Evolutionary conservation across 371 early-diverging fungal species (phyloP).

Genomic region (Mucor mucedo): DNA sequence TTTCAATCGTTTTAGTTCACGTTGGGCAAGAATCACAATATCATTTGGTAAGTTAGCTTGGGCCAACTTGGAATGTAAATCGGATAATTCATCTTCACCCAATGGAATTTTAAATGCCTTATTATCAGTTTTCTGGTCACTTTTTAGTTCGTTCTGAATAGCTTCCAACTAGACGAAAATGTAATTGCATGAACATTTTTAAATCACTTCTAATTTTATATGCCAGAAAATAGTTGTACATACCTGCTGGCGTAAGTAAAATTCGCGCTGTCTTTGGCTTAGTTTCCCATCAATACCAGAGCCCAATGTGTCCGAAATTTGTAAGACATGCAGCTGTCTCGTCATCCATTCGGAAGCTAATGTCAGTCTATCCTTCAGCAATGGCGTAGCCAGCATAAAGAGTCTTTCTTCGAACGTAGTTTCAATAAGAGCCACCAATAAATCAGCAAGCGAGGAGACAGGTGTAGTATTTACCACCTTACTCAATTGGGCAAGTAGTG

Average conservation of each 20-base stretch:
- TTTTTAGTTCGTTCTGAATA: slow-evolving; percentile 60
- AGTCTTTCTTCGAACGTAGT: slow-evolving; percentile 72
- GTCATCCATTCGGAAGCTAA: slow-evolving; percentile 65
- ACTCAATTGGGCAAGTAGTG: slow-evolving; percentile 64
- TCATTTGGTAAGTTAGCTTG: slow-evolving; percentile 71
- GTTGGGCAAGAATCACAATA: slow-evolving; percentile 62
- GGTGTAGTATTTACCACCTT: slow-evolving; percentile 67
- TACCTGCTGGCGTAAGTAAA: slow-evolving; percentile 80
- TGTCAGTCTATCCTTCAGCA: slow-evolving; percentile 61
- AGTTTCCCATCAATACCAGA: slow-evolving; percentile 74
- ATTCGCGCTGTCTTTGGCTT: slow-evolving; percentile 80
- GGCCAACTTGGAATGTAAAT: slow-evolving; percentile 54
- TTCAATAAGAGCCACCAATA: slow-evolving; percentile 75
- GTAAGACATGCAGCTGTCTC: slow-evolving; percentile 73
- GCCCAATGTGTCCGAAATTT: slow-evolving; percentile 78
- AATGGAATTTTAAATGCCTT: background rate
- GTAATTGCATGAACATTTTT: background rate
- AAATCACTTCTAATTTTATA: background rate
- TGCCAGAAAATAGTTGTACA: background rate
- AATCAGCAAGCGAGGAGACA: slow-evolving; percentile 69
- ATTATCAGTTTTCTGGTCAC: background rate
- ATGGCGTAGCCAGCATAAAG: slow-evolving; percentile 59
- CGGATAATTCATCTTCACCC: slow-evolving; percentile 67
- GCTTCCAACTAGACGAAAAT: slow-evolving; percentile 14
- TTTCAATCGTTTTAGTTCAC: slow-evolving; percentile 74